Evolutionary conservation across 2,329 filamentous ascomycete genomes (phyloP).

Genomic region (Didymella glomerata): DNA sequence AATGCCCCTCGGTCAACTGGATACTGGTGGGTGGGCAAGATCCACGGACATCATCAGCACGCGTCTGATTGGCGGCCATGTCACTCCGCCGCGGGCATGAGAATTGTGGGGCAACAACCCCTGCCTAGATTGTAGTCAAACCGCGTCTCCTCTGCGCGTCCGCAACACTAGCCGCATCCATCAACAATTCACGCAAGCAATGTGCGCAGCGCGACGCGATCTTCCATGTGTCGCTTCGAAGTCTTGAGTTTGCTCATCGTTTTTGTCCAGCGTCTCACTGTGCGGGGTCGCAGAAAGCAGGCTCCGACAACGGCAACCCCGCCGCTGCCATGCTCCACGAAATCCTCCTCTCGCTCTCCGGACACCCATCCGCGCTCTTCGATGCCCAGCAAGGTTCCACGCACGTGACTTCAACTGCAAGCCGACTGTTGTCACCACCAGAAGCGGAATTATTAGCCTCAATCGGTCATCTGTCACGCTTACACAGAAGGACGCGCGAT

Average conservation of each 20-base stretch:
- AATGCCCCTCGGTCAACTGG: conserved; percentile 19
- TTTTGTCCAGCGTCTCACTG: conserved; percentile 37
- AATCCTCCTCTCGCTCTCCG: conserved; percentile 94
- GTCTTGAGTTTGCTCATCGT: conserved; percentile 46
- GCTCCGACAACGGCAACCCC: conserved; percentile 19
- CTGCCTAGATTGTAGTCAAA: conserved; percentile 1
- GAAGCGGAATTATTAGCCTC: conserved; percentile 83
- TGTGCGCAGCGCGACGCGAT: conserved; percentile 29
- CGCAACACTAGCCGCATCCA: conserved; percentile 23
- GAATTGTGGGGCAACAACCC: conserved; percentile 13
- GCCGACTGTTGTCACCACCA: conserved; percentile 71
- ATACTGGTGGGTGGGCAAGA: not conserved
- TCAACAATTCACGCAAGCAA: conserved; percentile 25
- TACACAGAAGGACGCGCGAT: conserved; percentile 76
- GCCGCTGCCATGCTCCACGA: conserved; percentile 85
- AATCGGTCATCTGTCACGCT: conserved; percentile 77
- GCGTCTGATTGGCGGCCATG: conserved; percentile 17
- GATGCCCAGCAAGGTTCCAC: conserved; percentile 56
- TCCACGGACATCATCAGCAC: conserved; percentile 6
- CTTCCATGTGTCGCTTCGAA: conserved; percentile 50
- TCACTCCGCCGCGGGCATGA: not conserved
- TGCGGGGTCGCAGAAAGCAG: conserved; percentile 23
- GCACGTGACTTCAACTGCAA: conserved; percentile 49
- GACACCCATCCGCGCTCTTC: conserved; percentile 90
- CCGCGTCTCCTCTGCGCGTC: conserved; percentile 17